Base-by-base conservation (phyloP, 2,329 filamentous ascomycete genomes). In the Alternaria gansuensis region DNA sequence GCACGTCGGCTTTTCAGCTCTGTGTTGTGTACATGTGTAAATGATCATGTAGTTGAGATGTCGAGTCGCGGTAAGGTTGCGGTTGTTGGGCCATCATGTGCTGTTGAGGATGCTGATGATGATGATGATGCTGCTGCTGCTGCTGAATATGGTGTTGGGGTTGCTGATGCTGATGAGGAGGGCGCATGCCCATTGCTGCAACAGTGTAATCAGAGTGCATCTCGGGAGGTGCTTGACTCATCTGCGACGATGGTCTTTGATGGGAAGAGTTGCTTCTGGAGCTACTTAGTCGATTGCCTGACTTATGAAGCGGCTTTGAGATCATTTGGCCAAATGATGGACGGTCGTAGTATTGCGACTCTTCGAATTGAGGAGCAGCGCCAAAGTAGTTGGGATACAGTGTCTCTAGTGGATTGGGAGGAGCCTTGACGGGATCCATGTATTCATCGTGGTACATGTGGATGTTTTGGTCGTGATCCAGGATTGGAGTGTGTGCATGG, bases 331-430 rank as follows among this genome's bases (percentile, higher is more conserved):
- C 74, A 13, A 75, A 61, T 8, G 75, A 75, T 0, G 73, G 71
- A 9, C 75, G 69, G 45, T 76, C 69, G 57, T 75, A 77, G 58
- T 76, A 77, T 33, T 67, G 68, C 3, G 73, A 76, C 46, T 77
- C 74, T 51, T 77, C 74, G 40, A 77, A 75, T 13, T 70, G 66
- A 1, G 74, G 74, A 14, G 74, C 66, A 5, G 67, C 60, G 40
- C 74, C 75, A 39, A 75, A 76, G 54, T 77, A 77, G 52, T 71
- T 77, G 2, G 74, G 74, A 43, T 75, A 77, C 36, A 69, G 69
- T 62, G 65, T 68, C 5, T 63, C 71, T 4, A 77, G 59, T 5
- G 75, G 75, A 34, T 76, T 75, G 13, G 69, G 54, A 1, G 70
- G 46, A 7, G 63, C 57, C 52, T 73, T 75, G 17, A 57, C 63